Evolutionary conservation across 169 alveolate genomes (phyloP).

Genomic region (Plasmodium fragile): DNA sequence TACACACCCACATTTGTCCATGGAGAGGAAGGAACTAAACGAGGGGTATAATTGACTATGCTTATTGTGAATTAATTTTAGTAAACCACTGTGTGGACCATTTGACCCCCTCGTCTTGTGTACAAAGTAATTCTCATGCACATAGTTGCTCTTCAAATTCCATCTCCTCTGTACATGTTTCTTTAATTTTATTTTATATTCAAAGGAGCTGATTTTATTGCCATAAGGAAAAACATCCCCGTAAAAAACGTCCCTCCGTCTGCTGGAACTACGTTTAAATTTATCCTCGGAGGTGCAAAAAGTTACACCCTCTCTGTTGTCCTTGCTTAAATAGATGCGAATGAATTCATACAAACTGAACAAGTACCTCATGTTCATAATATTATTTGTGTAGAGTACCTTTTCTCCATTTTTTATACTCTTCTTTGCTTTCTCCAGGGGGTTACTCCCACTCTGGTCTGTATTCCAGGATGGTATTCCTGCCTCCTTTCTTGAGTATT

Average conservation of each 20-base stretch:
- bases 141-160: slow-evolving; percentile 69
- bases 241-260: background rate
- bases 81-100: background rate
- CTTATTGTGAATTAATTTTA: slow-evolving; percentile 46
- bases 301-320: slow-evolving; percentile 34
- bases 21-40: slow-evolving; percentile 21
- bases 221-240: slow-evolving; percentile 57
- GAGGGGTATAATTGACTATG: slow-evolving; percentile 46
- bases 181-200: slow-evolving; percentile 55
- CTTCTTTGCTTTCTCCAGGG: background rate
- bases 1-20: slow-evolving; percentile 60
- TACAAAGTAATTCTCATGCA: slow-evolving; percentile 58
- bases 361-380: slow-evolving; percentile 43
- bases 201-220: slow-evolving; percentile 44
- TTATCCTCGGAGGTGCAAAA: slow-evolving; percentile 24
- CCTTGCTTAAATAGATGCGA: slow-evolving; percentile 57
- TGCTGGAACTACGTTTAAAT: slow-evolving; percentile 22
- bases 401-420: background rate
- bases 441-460: background rate
- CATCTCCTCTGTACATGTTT: slow-evolving; percentile 70
- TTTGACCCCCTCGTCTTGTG: slow-evolving; percentile 24
- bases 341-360: slow-evolving; percentile 50
- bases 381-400: slow-evolving; percentile 46
- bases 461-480: background rate
- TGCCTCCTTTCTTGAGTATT: background rate